Evolutionary conservation across 2,329 filamentous ascomycete species (phyloP).

Genomic region (Penicillium griseofulvum): DNA sequence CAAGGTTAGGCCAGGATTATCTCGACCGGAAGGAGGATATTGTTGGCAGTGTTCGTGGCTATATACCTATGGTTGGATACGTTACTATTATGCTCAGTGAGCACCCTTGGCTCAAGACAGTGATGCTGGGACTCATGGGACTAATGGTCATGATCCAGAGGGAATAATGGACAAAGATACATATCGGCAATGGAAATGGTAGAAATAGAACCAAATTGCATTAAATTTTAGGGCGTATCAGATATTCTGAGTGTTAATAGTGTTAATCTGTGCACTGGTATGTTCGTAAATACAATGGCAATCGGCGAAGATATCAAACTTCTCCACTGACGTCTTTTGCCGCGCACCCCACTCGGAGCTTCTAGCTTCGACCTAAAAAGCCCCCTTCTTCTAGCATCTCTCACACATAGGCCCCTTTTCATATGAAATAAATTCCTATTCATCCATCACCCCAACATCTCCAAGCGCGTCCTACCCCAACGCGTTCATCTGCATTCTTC

Average conservation of each 20-base stretch:
- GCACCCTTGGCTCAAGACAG: slow-evolving; percentile 95
- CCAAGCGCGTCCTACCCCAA: neutral
- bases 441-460: neutral
- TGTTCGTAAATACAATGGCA: neutral
- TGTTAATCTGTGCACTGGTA: too few relatives aligned
- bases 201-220: neutral
- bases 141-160: slow-evolving; percentile 87
- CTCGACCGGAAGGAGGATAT: slow-evolving; percentile 79
- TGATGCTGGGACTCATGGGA: slow-evolving; percentile 92
- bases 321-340: slow-evolving; percentile 21
- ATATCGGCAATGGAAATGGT: neutral
- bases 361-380: slow-evolving; percentile 9
- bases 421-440: neutral
- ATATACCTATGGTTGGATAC: slow-evolving; percentile 92
- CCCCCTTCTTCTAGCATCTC: neutral
- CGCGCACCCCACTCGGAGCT: slow-evolving; percentile 14
- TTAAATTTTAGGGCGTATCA: neutral
- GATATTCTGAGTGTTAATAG: too few relatives aligned
- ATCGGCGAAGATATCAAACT: neutral
- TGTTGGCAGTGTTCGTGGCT: slow-evolving; percentile 86
- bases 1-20: slow-evolving; percentile 70
- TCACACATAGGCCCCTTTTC: neutral
- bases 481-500: slow-evolving; percentile 1
- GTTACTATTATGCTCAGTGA: slow-evolving; percentile 95
- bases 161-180: slow-evolving; percentile 56